Conservation (phyloP, 2,329 filamentous ascomycete species). For the Raffaelea deltoideospora region DNA sequence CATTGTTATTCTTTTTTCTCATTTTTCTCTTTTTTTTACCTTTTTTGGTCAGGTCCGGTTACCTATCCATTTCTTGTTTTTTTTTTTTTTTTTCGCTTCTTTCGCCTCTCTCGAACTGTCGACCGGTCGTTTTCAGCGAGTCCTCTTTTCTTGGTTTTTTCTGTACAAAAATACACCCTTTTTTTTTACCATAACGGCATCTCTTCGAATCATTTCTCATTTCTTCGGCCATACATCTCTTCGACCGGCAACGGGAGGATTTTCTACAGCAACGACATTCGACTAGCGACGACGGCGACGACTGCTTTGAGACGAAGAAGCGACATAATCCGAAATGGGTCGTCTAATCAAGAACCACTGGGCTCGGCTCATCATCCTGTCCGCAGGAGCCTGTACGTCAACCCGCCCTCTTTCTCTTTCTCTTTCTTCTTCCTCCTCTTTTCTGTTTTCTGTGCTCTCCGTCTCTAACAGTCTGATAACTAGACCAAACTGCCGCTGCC, state of each 20-base stretch:
- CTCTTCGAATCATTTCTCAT: not conserved
- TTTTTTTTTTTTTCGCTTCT: constrained; percentile 7
- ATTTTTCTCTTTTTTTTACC: constrained; percentile 15
- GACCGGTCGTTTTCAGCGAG: not conserved
- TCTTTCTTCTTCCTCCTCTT: not conserved
- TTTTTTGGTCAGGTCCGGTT: constrained; percentile 41
- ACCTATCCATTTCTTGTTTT: constrained; percentile 19
- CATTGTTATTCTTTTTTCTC: constrained; percentile 11
- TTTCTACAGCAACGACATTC: not conserved
- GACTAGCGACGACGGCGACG: constrained; percentile 3
- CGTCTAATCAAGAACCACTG: constrained; percentile 99
- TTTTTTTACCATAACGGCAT: no score
- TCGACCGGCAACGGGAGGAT: not conserved
- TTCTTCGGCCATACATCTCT: not conserved
- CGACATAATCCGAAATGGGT: constrained; percentile 48
- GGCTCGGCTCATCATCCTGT: constrained; percentile 85
- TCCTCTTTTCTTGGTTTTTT: no score
- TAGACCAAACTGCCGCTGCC: constrained; percentile 76
- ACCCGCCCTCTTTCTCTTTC: no score
- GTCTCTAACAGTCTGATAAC: not conserved
- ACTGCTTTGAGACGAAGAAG: constrained; percentile 1
- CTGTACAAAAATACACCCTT: no score
- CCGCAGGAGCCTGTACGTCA: constrained; percentile 58
- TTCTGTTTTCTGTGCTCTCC: not conserved
- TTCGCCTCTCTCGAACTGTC: constrained; percentile 3